phyloP scores from a whole-genome alignment of 2,329 filamentous ascomycete species.

The Aspergillus japonicus region DNA sequence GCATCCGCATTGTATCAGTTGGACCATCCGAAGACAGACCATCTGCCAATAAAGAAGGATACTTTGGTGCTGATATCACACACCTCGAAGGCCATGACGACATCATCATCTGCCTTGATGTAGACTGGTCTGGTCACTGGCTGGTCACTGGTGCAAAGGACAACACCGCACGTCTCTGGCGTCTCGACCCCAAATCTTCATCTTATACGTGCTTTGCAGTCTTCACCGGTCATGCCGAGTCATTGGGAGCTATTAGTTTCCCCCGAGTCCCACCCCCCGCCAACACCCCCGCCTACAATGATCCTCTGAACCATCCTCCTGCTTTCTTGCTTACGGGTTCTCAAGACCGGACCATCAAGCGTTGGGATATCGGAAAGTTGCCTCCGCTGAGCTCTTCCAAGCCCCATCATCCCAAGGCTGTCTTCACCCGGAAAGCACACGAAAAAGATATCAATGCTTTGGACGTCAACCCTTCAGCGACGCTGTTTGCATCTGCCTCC shows the following conservation, averaged over 20 bases:
- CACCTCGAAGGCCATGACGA: conserved; percentile 88
- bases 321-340: conserved; percentile 86
- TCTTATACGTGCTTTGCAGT: conserved; percentile 77
- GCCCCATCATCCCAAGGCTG: conserved; percentile 51
- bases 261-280: conserved; percentile 67
- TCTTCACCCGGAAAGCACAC: conserved; percentile 91
- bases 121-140: conserved; percentile 97
- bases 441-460: conserved; percentile 99
- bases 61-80: conserved; percentile 87
- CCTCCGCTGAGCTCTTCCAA: conserved; percentile 48
- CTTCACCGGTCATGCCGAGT: conserved; percentile 91
- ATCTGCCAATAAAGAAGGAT: conserved; percentile 47
- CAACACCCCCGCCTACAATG: conserved; percentile 67
- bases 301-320: conserved; percentile 77
- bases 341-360: conserved; percentile 92
- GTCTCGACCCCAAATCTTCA: conserved; percentile 71
- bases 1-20: conserved; percentile 81
- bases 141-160: conserved; percentile 95
- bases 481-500: conserved; percentile 91
- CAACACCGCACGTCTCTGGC: conserved; percentile 89
- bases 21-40: conserved; percentile 32
- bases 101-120: conserved; percentile 90
- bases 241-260: conserved; percentile 82
- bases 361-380: conserved; percentile 75
- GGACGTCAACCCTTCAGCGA: conserved; percentile 69